Percentiles rank a stretch among this genome's conserved stretches.
These are phyloP conservation scores for Malus sieversii DNA, from an alignment of 306 rosid species.

Conservation along the genomic window DNA sequence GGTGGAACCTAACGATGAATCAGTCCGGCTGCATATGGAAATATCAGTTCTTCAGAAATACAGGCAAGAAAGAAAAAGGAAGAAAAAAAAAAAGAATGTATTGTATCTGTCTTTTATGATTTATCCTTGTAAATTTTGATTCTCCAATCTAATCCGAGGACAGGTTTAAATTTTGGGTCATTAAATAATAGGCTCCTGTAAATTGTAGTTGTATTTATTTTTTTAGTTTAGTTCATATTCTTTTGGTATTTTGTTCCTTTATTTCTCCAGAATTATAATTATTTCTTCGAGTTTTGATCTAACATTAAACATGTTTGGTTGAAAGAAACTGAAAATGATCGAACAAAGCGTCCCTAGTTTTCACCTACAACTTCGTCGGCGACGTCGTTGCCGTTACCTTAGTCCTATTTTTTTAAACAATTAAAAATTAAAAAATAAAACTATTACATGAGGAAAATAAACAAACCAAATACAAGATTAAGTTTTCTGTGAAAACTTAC, in stretches of 20 bases:
- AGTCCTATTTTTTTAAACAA: too few species aligned
- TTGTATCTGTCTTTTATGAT: neutral
- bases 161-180: neutral
- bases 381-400: neutral
- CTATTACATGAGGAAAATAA: too few species aligned
- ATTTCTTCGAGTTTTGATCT: neutral
- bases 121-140: constrained; percentile 47
- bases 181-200: neutral
- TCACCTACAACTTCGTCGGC: too few species aligned
- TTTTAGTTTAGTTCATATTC: neutral
- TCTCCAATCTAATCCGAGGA: neutral
- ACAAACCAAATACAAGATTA: too few species aligned
- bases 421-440: too few species aligned
- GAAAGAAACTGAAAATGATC: too few species aligned
- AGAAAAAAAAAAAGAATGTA: neutral
- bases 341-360: too few species aligned
- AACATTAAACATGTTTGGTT: neutral
- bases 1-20: constrained; percentile 10
- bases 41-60: neutral
- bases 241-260: neutral
- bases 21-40: neutral
- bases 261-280: neutral
- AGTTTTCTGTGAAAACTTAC: too few species aligned
- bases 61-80: neutral
- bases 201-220: neutral